Base-by-base conservation (phyloP, 2,329 filamentous ascomycete genomes). In the Colletotrichum sublineola region DNA sequence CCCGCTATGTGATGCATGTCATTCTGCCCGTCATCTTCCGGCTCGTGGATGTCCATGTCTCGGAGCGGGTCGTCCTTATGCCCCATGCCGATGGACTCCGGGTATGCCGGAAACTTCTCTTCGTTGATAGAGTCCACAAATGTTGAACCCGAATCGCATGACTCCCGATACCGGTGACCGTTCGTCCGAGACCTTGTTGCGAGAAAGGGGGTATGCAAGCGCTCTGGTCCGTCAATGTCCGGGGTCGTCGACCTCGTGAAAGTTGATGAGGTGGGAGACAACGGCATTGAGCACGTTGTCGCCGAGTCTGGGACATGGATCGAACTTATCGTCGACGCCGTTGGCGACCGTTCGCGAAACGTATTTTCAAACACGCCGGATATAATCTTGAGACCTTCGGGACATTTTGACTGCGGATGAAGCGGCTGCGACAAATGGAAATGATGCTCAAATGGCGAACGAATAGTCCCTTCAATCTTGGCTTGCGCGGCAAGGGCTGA, bases 301-400 rank as follows among this genome's bases (percentile, higher is more conserved):
- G 81, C 82, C 6, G 82, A 83, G 68, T 84, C 82, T 0, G 80
- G 80, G 3, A 82, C 69, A 48, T 81, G 79, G 5, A 80, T 80
- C 1, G 82, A 83, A 73, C 81, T 83, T 73, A 81, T 79, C 0
- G 71, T 74, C 42, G 82, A 82, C 2, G 81, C 83, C 0, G 82
- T 83, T 0, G 80, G 80, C 1, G 81, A 83, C 15, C 81, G 79
- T 31, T 74, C 73, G 33, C 67, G 72, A 44, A 60, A 71, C 8
- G 55, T 62, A 50, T 68, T 68, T 42, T 36, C 50, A 46, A 66
- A 68, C 9, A 63, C 66, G 36, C 68, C 63, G 15, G 69, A 63
- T 18, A 75, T 58, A 38, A 75, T 71, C n/a, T 68, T 74, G 1
- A 75, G 50, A 12, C 68, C 68, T 56, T 74, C 72, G 7, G 71